Conservation (phyloP, 225 moss, liverwort and hornwort species). For the Thuidium tamariscinum region DNA sequence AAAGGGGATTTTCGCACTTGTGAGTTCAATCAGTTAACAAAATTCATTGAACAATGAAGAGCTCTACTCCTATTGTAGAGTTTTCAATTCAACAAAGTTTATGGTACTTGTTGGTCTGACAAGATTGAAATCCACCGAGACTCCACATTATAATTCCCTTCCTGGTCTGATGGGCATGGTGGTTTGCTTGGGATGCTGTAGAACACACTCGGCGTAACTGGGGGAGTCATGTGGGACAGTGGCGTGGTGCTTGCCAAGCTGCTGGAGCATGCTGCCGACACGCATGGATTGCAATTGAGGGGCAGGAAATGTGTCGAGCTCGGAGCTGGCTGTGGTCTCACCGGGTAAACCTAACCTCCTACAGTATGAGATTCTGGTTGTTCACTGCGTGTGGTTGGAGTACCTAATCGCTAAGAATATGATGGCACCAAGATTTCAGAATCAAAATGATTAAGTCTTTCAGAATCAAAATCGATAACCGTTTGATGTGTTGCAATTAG, state of each 20-base stretch:
- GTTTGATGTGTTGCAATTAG: not conserved
- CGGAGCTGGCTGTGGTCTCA: slow-evolving; percentile 87
- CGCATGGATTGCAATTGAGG: slow-evolving; percentile 40
- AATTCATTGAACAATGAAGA: not conserved
- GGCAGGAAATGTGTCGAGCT: slow-evolving; percentile 70
- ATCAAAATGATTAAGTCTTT: not conserved
- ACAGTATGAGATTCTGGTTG: not conserved
- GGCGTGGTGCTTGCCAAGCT: slow-evolving; percentile 90
- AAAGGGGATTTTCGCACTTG: not conserved
- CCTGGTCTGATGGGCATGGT: not conserved
- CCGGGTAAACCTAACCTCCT: slow-evolving; percentile 25
- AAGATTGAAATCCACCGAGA: not conserved
- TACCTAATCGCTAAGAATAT: not conserved
- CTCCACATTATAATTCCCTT: not conserved
- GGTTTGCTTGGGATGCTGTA: slow-evolving; percentile 6
- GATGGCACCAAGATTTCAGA: not conserved
- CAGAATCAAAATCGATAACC: not conserved
- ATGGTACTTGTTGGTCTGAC: not conserved
- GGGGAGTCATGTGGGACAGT: slow-evolving; percentile 98
- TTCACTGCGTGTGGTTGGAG: not conserved
- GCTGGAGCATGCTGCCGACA: slow-evolving; percentile 70
- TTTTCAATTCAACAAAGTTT: not conserved
- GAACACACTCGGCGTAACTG: slow-evolving; percentile 78
- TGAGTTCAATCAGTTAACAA: not conserved
- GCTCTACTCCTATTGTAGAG: not conserved